phyloP scores from a whole-genome alignment of 2,329 filamentous ascomycete genomes.

The Raffaelea albimanens region DNA sequence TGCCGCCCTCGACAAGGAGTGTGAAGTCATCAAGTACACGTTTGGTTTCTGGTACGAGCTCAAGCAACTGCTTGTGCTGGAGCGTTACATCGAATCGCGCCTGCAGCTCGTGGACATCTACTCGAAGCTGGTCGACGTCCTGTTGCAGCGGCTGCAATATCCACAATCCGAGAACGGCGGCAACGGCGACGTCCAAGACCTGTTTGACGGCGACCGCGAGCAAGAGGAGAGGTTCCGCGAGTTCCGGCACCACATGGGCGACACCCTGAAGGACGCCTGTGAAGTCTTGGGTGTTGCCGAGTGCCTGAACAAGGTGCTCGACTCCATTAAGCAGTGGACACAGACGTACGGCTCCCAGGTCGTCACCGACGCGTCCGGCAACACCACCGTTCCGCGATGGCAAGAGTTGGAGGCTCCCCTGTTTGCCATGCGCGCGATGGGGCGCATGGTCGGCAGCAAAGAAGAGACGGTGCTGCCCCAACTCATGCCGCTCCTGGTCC shows the following conservation, averaged over 20 bases:
- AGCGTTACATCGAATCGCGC: conserved; percentile 77
- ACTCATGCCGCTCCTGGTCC: conserved; percentile 85
- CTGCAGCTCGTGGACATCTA: conserved; percentile 72
- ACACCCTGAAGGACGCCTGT: conserved; percentile 93
- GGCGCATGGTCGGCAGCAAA: conserved; percentile 86
- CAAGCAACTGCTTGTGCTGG: conserved; percentile 89
- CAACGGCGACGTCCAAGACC: conserved; percentile 42
- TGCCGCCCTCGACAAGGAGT: conserved; percentile 74
- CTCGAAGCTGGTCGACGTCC: conserved; percentile 81
- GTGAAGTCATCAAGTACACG: conserved; percentile 85
- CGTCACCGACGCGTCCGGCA: no score
- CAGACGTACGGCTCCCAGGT: conserved; percentile 69
- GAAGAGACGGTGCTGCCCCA: conserved; percentile 82
- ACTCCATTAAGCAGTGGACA: conserved; percentile 82
- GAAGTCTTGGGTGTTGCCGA: conserved; percentile 91
- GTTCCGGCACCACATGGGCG: conserved; percentile 94
- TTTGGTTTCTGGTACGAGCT: conserved; percentile 98
- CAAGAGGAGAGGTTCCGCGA: conserved; percentile 95
- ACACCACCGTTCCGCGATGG: conserved; percentile 77
- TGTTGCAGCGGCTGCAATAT: conserved; percentile 84
- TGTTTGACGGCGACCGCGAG: conserved; percentile 93
- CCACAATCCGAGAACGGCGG: conserved; percentile 63
- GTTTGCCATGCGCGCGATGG: conserved; percentile 92
- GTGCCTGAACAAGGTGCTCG: conserved; percentile 80
- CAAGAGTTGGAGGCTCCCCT: conserved; percentile 91